These are phyloP conservation scores for Fusarium sp. DNA, from an alignment of 2,329 filamentous ascomycete genomes.

Conservation along the genomic window DNA sequence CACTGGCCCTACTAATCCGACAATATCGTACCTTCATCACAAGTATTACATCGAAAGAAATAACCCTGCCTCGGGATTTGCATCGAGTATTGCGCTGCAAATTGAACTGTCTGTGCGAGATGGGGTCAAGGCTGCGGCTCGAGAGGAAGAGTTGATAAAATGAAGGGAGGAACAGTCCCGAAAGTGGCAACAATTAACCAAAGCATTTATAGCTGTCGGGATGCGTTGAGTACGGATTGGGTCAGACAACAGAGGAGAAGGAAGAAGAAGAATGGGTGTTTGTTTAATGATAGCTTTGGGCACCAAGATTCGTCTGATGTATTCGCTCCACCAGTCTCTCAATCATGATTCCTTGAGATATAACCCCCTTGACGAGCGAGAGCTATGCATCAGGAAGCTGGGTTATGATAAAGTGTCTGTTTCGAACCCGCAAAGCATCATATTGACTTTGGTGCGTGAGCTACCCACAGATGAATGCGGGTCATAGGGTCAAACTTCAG, in stretches of 20 bases:
- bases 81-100: too few species aligned
- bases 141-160: not conserved
- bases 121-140: too few species aligned
- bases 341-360: too few species aligned
- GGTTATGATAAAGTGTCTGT: fast-evolving
- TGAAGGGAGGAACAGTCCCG: fast-evolving
- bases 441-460: not conserved
- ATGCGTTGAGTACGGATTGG: not conserved
- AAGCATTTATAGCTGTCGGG: fast-evolving
- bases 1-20: not conserved
- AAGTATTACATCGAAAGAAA: not conserved
- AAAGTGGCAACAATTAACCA: not conserved
- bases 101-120: too few species aligned
- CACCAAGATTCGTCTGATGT: not conserved
- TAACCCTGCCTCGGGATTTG: too few species aligned
- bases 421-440: fast-evolving
- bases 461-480: too few species aligned
- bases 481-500: not conserved
- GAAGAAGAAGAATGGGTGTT: not conserved
- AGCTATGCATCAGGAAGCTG: fast-evolving
- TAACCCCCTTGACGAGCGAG: not conserved
- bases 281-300: not conserved
- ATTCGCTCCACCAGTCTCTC: not conserved
- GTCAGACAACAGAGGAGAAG: not conserved
- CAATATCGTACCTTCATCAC: fast-evolving